Conservation (phyloP, 225 moss, liverwort and hornwort species). For the Sphagnum contortum region DNA sequence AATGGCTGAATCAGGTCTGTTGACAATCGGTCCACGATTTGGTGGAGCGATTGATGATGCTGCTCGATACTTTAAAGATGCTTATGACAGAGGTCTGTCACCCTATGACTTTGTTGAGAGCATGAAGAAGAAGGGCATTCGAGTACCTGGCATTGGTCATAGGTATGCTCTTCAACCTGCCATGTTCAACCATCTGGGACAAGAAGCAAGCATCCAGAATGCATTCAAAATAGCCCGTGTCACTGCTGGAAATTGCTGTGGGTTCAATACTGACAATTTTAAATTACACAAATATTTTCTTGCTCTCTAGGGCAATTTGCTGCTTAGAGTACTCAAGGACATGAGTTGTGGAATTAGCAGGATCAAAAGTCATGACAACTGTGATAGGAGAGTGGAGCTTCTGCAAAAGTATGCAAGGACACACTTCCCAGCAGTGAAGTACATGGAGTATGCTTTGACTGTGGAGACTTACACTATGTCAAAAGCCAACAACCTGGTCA, state of each 20-base stretch:
- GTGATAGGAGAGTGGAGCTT: conserved; percentile 42
- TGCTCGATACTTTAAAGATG: conserved; percentile 43
- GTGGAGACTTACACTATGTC: conserved; percentile 35
- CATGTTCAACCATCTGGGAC: too few relatives aligned
- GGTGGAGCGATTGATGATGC: conserved; percentile 45
- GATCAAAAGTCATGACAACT: conserved; percentile 37
- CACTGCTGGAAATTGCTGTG: too few relatives aligned
- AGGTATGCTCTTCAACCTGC: background rate
- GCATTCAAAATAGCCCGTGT: too few relatives aligned
- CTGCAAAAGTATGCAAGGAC: conserved; percentile 29
- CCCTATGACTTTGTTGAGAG: conserved; percentile 38
- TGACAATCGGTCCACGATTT: conserved; percentile 41
- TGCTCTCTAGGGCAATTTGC: too few relatives aligned
- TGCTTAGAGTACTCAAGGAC: too few relatives aligned
- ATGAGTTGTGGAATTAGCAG: background rate
- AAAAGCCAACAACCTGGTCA: conserved; percentile 28
- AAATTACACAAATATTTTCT: too few relatives aligned
- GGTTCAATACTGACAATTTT: too few relatives aligned
- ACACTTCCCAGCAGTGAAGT: conserved; percentile 34
- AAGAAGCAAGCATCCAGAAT: too few relatives aligned
- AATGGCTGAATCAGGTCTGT: conserved; percentile 11
- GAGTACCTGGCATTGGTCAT: conserved; percentile 40
- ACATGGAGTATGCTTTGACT: conserved; percentile 39
- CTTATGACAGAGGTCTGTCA: conserved; percentile 19
- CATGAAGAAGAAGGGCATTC: conserved; percentile 45